Percentiles rank a stretch among this genome's conserved stretches.
These are phyloP conservation scores for Xylaria flabelliformis DNA, from an alignment of 495 filamentous ascomycete genomes.

Conservation along the genomic window DNA sequence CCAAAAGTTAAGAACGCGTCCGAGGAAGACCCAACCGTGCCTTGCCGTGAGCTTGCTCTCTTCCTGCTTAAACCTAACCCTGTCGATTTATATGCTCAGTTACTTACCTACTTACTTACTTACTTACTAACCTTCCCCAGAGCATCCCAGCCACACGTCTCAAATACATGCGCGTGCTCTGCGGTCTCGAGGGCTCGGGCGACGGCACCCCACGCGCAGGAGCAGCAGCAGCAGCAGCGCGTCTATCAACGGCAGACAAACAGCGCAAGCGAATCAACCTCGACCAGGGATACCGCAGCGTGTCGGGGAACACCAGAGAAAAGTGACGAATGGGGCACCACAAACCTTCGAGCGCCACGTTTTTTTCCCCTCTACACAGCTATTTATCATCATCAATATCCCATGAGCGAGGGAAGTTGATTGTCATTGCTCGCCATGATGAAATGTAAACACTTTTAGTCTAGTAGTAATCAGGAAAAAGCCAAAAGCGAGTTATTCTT, in stretches of 20 bases:
- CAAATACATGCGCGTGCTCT: slow-evolving; percentile 57
- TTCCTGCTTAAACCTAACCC: too few relatives aligned
- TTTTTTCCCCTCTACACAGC: neutral
- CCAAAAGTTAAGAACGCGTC: neutral
- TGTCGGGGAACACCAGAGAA: neutral
- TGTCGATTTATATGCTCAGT: too few relatives aligned
- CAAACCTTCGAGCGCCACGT: too few relatives aligned
- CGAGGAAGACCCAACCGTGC: too few relatives aligned
- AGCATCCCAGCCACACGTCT: slow-evolving; percentile 55
- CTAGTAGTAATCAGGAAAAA: neutral
- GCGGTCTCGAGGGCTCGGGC: slow-evolving; percentile 43
- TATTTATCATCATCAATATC: neutral
- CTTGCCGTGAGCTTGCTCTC: too few relatives aligned
- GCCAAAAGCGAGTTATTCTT: neutral
- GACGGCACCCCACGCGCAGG: neutral
- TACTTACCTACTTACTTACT: neutral
- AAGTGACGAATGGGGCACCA: neutral
- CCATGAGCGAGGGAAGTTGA: neutral
- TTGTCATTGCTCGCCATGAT: neutral
- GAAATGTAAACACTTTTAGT: neutral
- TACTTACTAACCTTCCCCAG: slow-evolving; percentile 33
- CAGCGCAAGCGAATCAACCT: slow-evolving; percentile 12
- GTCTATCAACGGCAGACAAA: neutral
- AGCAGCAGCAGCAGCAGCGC: slow-evolving; percentile 2
- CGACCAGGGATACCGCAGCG: neutral